Evolutionary conservation across 2,329 filamentous ascomycete genomes (phyloP).

Genomic region (Aspergillus hortae): DNA sequence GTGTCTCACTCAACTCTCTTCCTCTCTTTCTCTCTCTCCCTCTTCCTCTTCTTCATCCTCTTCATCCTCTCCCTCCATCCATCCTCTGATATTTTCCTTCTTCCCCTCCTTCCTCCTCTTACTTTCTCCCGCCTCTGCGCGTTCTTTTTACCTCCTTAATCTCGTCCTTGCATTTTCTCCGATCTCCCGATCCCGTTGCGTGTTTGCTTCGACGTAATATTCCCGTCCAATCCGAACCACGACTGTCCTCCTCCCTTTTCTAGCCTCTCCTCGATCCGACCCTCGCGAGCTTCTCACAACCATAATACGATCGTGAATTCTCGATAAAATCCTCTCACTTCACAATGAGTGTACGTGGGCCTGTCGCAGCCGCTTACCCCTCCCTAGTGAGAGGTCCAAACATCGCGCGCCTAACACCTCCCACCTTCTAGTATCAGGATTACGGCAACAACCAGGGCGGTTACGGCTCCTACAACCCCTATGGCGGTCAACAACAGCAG

Average conservation of each 20-base stretch:
- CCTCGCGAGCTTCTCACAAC: background rate
- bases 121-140: background rate
- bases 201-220: constrained; percentile 1
- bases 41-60: background rate
- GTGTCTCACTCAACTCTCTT: constrained; percentile 1
- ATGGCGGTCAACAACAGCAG: constrained; percentile 31
- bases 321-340: background rate
- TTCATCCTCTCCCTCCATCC: background rate
- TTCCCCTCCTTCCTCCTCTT: background rate
- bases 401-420: constrained; percentile 14
- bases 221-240: constrained; percentile 9
- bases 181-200: background rate
- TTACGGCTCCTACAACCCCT: constrained; percentile 57
- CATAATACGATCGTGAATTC: background rate
- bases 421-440: constrained; percentile 21
- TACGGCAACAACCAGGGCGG: constrained; percentile 30
- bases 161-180: background rate
- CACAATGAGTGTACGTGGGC: constrained; percentile 17
- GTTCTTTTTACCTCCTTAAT: background rate
- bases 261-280: background rate
- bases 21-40: background rate
- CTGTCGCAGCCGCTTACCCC: background rate
- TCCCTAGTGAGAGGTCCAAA: constrained; percentile 11
- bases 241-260: background rate
- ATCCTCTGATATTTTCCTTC: background rate